Conservation (phyloP, 2,329 filamentous ascomycete genomes). For the Sclerotinia minor region DNA sequence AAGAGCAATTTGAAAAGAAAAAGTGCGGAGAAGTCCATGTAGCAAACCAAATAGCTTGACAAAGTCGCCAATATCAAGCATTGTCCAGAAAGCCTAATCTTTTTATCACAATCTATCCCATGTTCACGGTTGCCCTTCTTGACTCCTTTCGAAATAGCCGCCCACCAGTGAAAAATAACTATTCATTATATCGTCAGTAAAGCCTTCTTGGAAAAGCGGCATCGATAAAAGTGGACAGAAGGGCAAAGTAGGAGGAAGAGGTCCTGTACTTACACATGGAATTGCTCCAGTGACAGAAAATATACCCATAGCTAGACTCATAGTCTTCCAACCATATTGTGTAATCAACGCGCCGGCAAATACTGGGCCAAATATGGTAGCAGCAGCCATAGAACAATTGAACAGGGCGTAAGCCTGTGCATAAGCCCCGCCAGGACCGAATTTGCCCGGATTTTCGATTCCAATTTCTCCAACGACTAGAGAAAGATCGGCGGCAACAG, state of each 20-base stretch:
- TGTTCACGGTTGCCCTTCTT: neutral
- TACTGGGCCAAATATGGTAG: conserved; percentile 52
- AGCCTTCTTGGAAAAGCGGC: neutral
- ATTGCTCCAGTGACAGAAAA: conserved; percentile 45
- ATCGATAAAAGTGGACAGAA: neutral
- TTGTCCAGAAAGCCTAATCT: neutral
- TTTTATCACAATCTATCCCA: neutral
- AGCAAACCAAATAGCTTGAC: neutral
- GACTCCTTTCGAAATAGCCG: conserved; percentile 29
- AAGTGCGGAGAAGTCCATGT: neutral
- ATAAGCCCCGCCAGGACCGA: conserved; percentile 56
- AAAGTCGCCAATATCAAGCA: neutral
- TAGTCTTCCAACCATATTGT: conserved; percentile 51
- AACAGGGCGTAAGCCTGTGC: conserved; percentile 58
- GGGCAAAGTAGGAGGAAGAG: neutral
- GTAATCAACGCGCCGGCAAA: conserved; percentile 51
- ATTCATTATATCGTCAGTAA: neutral
- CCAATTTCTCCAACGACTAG: conserved; percentile 57
- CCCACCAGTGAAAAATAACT: conserved; percentile 18
- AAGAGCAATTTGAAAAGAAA: neutral
- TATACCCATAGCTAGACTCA: conserved; percentile 52
- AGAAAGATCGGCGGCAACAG: conserved; percentile 68
- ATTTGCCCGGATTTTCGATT: conserved; percentile 48
- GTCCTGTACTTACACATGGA: conserved; percentile 66
- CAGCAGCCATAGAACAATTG: conserved; percentile 53